Evolutionary conservation across 352 stramenopile genomes (phyloP), one percentile per base, ranked within the genome.

Genomic region (Pythium pyrilobum): DNA sequence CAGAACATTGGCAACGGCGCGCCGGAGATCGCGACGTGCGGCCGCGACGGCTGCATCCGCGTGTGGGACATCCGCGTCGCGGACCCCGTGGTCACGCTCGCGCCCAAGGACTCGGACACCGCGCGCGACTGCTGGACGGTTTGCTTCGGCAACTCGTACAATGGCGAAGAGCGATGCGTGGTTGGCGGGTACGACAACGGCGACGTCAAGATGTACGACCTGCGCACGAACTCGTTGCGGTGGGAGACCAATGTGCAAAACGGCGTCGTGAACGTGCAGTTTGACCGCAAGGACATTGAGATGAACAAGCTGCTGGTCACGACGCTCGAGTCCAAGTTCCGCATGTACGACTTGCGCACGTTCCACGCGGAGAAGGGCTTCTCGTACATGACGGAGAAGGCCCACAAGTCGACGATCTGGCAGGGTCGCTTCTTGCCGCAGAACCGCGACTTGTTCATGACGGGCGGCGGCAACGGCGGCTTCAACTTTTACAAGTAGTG

Each of bases 401-500:
- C 82, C 25, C 95, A 98, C 78, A 97, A 98, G 71, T 95, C 87
- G 32, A 98, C 95, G 15, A 89, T 98, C 33, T 98, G 96, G 95
- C 81, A 97, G 41, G 89, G 84, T 4, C 79, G 87, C 13, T 96
- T 98, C 74, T 59, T 98, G 52, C 95, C 95, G 21, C 95, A 98
- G 69, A 98, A 99, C 63, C 75, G 96, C 9, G 96, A 98, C 59
- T 41, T 98, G 28, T 98, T 98, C 63, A 97, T 98, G 82, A 98
- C 95, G 5, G 87, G 87, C 21, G 95, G 96, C 38, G 96, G 95
- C 37, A 98, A 99, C 62, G 96, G 96, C 10, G 94, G 95, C 23
- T 96, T 98, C 66, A 98, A 98, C 58, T 51, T 98, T 41, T 98
- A 98, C 85, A 98, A 97, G 72, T 98, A 99, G 75, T 88, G 79